Conservation (phyloP, 331 rosid species). For the Malus hybrid region DNA sequence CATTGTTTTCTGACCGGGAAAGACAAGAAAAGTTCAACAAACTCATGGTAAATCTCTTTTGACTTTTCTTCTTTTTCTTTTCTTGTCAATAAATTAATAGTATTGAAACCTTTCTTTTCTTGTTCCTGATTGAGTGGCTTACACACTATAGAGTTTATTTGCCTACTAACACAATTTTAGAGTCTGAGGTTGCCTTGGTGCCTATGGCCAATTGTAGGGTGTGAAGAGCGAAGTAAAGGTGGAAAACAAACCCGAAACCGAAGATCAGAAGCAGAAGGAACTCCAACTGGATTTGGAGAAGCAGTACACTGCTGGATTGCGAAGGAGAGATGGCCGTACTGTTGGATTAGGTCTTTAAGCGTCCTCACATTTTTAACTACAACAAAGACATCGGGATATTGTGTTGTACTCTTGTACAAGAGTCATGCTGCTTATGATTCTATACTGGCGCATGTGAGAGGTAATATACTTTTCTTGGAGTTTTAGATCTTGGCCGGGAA, state of each 20-base stretch:
- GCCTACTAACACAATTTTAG: conserved; percentile 88
- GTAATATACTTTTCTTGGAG: neutral
- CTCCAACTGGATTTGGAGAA: conserved; percentile 92
- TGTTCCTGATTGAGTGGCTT: conserved; percentile 25
- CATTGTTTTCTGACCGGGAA: conserved; percentile 66
- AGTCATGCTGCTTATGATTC: conserved; percentile 10
- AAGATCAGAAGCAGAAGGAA: conserved; percentile 73
- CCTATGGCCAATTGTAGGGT: conserved; percentile 99
- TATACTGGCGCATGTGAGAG: neutral
- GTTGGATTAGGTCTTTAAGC: conserved; percentile 90
- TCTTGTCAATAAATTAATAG: conserved; percentile 6
- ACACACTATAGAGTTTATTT: conserved; percentile 36
- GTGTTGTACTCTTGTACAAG: neutral
- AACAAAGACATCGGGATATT: neutral
- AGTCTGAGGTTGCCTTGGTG: conserved; percentile 98
- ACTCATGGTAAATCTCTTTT: conserved; percentile 76
- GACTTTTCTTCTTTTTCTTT: neutral
- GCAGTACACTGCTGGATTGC: conserved; percentile 95
- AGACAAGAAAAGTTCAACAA: conserved; percentile 96
- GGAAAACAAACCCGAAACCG: conserved; percentile 43
- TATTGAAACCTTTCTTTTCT: conserved; percentile 5
- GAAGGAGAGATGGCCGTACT: conserved; percentile 95
- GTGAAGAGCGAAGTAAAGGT: conserved; percentile 66
- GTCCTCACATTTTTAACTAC: conserved; percentile 7
- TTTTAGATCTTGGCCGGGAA: neutral